These are phyloP conservation scores for Biscogniauxia marginata DNA, from an alignment of 2,329 filamentous ascomycete species.

Conservation along the genomic window DNA sequence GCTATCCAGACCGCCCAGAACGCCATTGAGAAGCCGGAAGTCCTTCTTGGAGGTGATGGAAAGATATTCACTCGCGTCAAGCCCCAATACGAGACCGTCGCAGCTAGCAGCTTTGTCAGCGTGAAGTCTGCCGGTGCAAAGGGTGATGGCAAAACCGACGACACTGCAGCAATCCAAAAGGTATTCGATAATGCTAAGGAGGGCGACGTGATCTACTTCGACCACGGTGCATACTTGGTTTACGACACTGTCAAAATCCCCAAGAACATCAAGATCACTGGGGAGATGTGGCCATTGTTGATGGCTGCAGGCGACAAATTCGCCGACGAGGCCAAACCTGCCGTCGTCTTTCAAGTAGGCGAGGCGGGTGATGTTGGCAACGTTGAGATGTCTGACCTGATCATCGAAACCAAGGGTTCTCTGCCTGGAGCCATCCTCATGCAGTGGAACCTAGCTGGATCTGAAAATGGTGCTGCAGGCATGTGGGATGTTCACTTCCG, in stretches of 20 bases:
- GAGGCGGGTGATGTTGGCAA: constrained; percentile 71
- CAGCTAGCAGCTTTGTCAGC: constrained; percentile 72
- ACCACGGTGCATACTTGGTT: constrained; percentile 71
- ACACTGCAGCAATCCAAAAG: constrained; percentile 80
- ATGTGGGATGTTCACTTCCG: constrained; percentile 98
- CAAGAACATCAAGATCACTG: constrained; percentile 81
- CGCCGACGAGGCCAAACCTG: constrained; percentile 70
- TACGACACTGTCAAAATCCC: constrained; percentile 70
- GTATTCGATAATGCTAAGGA: constrained; percentile 66
- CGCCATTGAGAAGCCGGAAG: constrained; percentile 61
- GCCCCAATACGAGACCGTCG: constrained; percentile 76
- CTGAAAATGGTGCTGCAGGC: constrained; percentile 66
- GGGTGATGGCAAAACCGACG: constrained; percentile 85
- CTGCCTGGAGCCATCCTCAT: constrained; percentile 86
- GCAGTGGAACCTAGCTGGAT: constrained; percentile 81
- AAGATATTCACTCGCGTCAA: constrained; percentile 80
- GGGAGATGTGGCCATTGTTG: constrained; percentile 88
- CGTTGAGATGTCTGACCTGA: constrained; percentile 84
- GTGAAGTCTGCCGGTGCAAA: constrained; percentile 80
- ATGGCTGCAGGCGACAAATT: constrained; percentile 78
- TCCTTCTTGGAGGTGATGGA: constrained; percentile 60
- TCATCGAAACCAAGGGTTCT: constrained; percentile 80
- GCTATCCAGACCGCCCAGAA: constrained; percentile 60
- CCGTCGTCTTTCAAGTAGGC: constrained; percentile 84
- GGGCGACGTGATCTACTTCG: constrained; percentile 70